These are phyloP conservation scores for Byssoonygena ceratinophila DNA, from an alignment of 2,329 filamentous ascomycete species.

Conservation along the genomic window DNA sequence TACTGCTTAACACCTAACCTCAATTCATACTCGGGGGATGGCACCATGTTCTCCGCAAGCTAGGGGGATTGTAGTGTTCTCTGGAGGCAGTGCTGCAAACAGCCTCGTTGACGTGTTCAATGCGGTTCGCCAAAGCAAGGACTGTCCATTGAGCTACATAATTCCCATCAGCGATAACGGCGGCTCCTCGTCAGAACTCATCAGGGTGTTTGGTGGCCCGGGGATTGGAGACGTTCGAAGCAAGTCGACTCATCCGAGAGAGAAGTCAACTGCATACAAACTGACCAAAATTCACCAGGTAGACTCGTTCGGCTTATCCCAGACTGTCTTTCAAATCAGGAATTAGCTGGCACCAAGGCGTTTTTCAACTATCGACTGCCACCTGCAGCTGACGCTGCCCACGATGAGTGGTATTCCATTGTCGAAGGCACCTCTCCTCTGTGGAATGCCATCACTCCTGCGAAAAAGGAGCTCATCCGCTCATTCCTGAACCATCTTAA, in stretches of 20 bases:
- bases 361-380: slow-evolving; percentile 84
- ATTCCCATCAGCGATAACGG: slow-evolving; percentile 96
- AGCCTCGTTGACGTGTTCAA: slow-evolving; percentile 85
- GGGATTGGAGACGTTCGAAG: slow-evolving; percentile 70
- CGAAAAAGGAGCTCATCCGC: slow-evolving; percentile 66
- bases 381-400: slow-evolving; percentile 49
- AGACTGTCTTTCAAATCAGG: slow-evolving; percentile 46
- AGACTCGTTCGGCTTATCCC: slow-evolving; percentile 86
- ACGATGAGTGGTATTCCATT: slow-evolving; percentile 76
- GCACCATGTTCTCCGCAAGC: background rate
- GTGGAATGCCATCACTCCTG: slow-evolving; percentile 60
- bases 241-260: slow-evolving; percentile 31
- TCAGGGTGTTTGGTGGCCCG: slow-evolving; percentile 86
- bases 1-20: too few species aligned
- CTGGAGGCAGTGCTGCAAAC: slow-evolving; percentile 88
- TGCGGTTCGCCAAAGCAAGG: slow-evolving; percentile 51
- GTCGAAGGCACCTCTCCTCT: slow-evolving; percentile 69
- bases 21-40: background rate
- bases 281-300: slow-evolving; percentile 41
- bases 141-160: slow-evolving; percentile 65
- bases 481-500: slow-evolving; percentile 67
- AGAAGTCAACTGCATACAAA: background rate
- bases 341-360: slow-evolving; percentile 63
- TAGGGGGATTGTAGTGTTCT: slow-evolving; percentile 69
- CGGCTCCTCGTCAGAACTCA: slow-evolving; percentile 84